phyloP scores from a whole-genome alignment of 129 eudicot genomes.

The Lonicera japonica region DNA sequence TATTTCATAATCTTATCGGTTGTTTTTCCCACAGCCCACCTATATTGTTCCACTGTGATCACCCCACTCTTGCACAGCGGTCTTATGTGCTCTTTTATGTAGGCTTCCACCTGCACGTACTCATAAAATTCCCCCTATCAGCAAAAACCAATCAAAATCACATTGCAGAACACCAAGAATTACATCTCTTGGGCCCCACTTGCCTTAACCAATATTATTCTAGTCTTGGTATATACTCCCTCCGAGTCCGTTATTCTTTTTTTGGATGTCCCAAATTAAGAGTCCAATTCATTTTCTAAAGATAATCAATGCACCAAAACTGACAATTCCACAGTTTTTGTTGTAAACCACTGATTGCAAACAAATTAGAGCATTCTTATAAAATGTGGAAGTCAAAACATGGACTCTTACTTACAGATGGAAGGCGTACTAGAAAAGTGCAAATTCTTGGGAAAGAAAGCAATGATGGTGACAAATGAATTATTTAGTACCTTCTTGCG shows the following conservation, averaged over 20 bases:
- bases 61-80: constrained; percentile 99
- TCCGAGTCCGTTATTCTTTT: no score
- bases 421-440: no score
- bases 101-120: constrained; percentile 77
- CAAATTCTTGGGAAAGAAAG: no score
- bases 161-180: background rate
- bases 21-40: constrained; percentile 90
- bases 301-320: no score
- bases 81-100: constrained; percentile 88
- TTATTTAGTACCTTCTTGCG: constrained; percentile 50
- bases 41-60: constrained; percentile 80
- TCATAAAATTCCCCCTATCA: background rate
- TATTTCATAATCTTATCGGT: constrained; percentile 87
- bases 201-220: background rate
- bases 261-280: no score
- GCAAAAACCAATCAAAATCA: constrained; percentile 2
- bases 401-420: no score
- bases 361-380: no score
- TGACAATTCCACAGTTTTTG: no score
- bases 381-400: no score
- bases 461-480: background rate
- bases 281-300: no score
- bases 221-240: no score
- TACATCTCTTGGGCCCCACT: background rate
- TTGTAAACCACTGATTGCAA: no score